A percentile compares a stretch with the other conserved stretches of the same genome.
Evolutionary conservation across 176 grass and related monocot species (phyloP).

Genomic region (Avena sativa): DNA sequence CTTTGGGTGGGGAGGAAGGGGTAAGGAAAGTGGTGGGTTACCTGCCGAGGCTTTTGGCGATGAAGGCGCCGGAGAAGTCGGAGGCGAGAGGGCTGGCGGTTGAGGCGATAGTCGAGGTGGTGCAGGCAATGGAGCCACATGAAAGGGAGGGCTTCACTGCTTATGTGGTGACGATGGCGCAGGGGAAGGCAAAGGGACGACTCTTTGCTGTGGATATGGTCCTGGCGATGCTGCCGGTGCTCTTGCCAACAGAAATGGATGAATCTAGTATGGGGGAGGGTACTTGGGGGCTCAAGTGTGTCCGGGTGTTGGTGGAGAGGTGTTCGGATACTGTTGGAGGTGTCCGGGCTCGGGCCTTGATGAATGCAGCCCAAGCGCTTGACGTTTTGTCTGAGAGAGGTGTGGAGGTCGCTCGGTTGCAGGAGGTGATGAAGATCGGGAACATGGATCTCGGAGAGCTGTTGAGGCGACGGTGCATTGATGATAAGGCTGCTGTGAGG

Average conservation of each 20-base stretch:
- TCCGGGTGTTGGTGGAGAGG: constrained; percentile 68
- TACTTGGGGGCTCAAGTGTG: constrained; percentile 60
- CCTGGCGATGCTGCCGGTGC: constrained; percentile 55
- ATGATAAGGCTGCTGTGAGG: constrained; percentile 95
- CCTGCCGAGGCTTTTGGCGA: constrained; percentile 73
- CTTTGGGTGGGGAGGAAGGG: constrained; percentile 57
- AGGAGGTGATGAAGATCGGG: constrained; percentile 53
- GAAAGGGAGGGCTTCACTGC: constrained; percentile 48
- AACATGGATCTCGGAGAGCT: constrained; percentile 65
- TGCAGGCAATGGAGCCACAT: constrained; percentile 45
- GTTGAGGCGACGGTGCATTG: constrained; percentile 67
- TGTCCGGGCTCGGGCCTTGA: constrained; percentile 77
- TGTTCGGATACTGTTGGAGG: constrained; percentile 67
- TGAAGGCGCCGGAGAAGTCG: constrained; percentile 77
- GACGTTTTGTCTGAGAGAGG: constrained; percentile 60
- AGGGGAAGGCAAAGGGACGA: constrained; percentile 69
- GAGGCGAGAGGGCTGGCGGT: constrained; percentile 71
- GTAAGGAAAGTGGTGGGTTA: constrained; percentile 64
- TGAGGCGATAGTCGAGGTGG: constrained; percentile 76
- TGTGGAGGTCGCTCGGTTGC: constrained; percentile 44
- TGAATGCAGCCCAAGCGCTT: constrained; percentile 68
- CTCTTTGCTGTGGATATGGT: constrained; percentile 84
- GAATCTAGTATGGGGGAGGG: constrained; percentile 34
- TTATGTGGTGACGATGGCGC: constrained; percentile 69
- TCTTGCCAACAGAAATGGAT: constrained; percentile 41